Base-by-base conservation (phyloP, 306 rosid species). In the Cucumis hystrix region DNA sequence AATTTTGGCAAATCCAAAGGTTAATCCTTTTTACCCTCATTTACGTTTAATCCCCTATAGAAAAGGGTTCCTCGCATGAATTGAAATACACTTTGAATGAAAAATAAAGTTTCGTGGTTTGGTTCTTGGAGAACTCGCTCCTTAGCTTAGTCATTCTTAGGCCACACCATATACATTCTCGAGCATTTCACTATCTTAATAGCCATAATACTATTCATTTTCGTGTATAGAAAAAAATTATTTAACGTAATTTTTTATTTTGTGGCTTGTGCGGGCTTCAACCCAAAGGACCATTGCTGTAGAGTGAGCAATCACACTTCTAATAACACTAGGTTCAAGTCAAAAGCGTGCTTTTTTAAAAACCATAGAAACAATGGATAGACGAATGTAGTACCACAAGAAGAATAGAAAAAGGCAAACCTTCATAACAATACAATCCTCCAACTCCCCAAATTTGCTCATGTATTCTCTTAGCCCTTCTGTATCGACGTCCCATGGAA, bases 371-470 rank as follows among this genome's bases (percentile, higher is more conserved):
- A 40, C 4, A 40, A n/a, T 10, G 51, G 7, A 67, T 20, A 41
- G n/a, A n/a, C 9, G 18, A 68, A 20, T 41, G 18, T 30, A 14
- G 10, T 30, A 14, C 18, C 67, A 68, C 4, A 6, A 23, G 55
- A 57, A 18, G 20, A 21, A 52, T 8, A 18, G 37, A n/a, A 43
- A 43, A 43, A 17, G 71, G 56, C 95, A 67, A 71, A 92, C 97
- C 97, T 86, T 90, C 97, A 92, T 92, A 10, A 92, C 97, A 81
- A 92, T 88, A 66, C 96, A 90, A 87, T 92, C 97, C 78, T 92
- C 96, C 85, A 90, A 85, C 16, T 92, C 96, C 14, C 97, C 96
- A 81, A 80, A 92, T 82, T 92, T 92, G 88, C 80, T 82, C 96
- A 92, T 92, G 80, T 92, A 92, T 21, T 90, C 97, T 76, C 77